Evolutionary conservation across 176 grass and related monocot genomes (phyloP), one percentile per base, ranked within the genome.

Genomic region (Oryza rufipogon): DNA sequence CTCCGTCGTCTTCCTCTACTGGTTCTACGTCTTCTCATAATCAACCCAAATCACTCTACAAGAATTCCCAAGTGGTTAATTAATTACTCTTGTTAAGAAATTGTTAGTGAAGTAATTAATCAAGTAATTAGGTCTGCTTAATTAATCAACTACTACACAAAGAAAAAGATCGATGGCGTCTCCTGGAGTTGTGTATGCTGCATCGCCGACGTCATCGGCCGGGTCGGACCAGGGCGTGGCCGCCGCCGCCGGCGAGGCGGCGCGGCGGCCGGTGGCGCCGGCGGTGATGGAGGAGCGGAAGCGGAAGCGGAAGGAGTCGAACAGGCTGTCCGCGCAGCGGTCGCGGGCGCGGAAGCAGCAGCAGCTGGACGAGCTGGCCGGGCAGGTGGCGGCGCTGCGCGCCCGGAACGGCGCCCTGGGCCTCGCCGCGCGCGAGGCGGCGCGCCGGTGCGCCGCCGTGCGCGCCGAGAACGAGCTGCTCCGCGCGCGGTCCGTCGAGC

Each of bases 1-100:
- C 80, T 97, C 94, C 36, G 80, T 97, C n/a, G 90, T 86, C 46
- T 97, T 94, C 74, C 94, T 97, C 80, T 97, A 94, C 87, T 97
- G 94, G 94, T 94, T 97, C 87, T 97, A 97, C 46, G 90, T 97
- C 49, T 97, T 97, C 87, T 97, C 94, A 94, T 94, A 86, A 92
- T 70, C 64, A 30, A 80, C 20, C 42, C 0, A 9, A 32, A 32
- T 32, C 30, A 33, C 30, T 61, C 7, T 28, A 68, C 79, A 70
- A 11, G 20, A 26, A 49, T 12, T 22, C 6, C 33, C 38, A 47
- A 74, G 36, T 68, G 30, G 58, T 23, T 34, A 74, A 68, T 61
- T 47, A 25, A 68, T 61, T 47, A 25, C 58, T 39, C 9, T 65
- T 47, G 30, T 61, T 49, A 86, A 77, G 58, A 86, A 86, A 75